Percentiles rank a stretch among this genome's conserved stretches.
These are phyloP conservation scores for Mycena belliarum DNA, from an alignment of 768 basidiomycete genomes.

Conservation along the genomic window DNA sequence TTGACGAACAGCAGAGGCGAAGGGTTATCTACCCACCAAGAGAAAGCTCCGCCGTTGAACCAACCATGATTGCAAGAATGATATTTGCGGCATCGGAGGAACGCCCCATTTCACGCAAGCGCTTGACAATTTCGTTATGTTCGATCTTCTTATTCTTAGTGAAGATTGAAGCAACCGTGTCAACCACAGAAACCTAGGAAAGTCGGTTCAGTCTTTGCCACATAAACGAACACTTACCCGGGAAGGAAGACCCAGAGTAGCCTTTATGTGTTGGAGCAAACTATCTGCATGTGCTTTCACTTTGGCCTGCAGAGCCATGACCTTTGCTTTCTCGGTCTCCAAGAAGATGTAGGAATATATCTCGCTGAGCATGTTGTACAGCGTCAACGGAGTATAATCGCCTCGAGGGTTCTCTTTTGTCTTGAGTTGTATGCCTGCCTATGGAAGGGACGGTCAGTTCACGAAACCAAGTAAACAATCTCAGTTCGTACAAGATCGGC, in stretches of 20 bases:
- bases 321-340: constrained; percentile 59
- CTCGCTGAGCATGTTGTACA: constrained; percentile 65
- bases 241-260: constrained; percentile 42
- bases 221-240: constrained; percentile 41
- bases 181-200: constrained; percentile 39
- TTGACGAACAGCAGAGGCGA: neutral
- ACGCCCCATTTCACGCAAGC: constrained; percentile 55
- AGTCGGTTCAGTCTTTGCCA: neutral
- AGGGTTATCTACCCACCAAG: constrained; percentile 47
- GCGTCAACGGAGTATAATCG: constrained; percentile 59
- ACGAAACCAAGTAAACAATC: constrained; percentile 14
- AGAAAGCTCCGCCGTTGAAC: constrained; percentile 65
- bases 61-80: constrained; percentile 70
- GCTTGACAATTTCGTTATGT: constrained; percentile 55
- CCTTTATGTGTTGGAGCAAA: constrained; percentile 59
- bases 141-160: constrained; percentile 44
- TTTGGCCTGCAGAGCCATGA: constrained; percentile 54
- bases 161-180: constrained; percentile 48
- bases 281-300: constrained; percentile 54
- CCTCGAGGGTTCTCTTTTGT: constrained; percentile 53
- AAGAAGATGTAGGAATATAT: constrained; percentile 84
- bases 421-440: constrained; percentile 78
- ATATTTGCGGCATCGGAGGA: constrained; percentile 67
- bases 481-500: constrained; percentile 75
- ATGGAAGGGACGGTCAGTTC: constrained; percentile 1